Evolutionary conservation across 2,329 filamentous ascomycete species (phyloP).

Genomic region (Penicillium sp.): DNA sequence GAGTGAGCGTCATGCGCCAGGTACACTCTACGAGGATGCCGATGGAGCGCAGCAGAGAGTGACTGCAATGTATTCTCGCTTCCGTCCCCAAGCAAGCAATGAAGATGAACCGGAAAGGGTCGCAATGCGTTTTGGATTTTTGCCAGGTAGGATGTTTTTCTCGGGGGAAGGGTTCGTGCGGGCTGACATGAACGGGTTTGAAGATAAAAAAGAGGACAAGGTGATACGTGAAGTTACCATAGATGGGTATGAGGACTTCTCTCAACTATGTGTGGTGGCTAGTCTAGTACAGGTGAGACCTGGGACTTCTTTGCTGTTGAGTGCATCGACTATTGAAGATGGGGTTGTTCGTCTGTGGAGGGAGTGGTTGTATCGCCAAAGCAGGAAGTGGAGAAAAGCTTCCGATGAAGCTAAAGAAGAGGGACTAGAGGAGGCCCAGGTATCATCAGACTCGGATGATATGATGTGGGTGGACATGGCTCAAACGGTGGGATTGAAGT

Average conservation of each 20-base stretch:
- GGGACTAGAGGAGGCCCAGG: slow-evolving; percentile 15
- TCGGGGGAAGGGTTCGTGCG: slow-evolving; percentile 1
- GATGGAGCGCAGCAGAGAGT: slow-evolving; percentile 43
- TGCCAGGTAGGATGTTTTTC: slow-evolving; percentile 14
- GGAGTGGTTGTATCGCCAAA: slow-evolving; percentile 64
- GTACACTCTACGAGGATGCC: slow-evolving; percentile 39
- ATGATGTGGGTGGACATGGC: slow-evolving; percentile 70
- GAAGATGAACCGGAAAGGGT: slow-evolving; percentile 30
- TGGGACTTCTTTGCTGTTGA: slow-evolving; percentile 62
- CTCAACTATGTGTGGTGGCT: slow-evolving; percentile 69
- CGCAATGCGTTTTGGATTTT: slow-evolving; percentile 1
- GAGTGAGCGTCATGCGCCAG: slow-evolving; percentile 44
- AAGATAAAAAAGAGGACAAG: slow-evolving; percentile 2
- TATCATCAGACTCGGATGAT: slow-evolving; percentile 33
- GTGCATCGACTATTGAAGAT: slow-evolving; percentile 67
- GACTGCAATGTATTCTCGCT: slow-evolving; percentile 67
- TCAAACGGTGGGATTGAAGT: slow-evolving; percentile 67
- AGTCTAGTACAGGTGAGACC: slow-evolving; percentile 70
- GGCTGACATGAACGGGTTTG: slow-evolving; percentile 12
- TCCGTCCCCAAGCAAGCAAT: slow-evolving; percentile 64
- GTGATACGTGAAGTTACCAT: slow-evolving; percentile 65
- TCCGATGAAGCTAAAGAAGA: slow-evolving; percentile 11
- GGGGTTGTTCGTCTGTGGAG: slow-evolving; percentile 71
- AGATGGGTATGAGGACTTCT: slow-evolving; percentile 71
- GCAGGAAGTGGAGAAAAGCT: slow-evolving; percentile 5